These are phyloP conservation scores for Polygonum aviculare DNA, from an alignment of 148 eudicot species.

Conservation along the genomic window DNA sequence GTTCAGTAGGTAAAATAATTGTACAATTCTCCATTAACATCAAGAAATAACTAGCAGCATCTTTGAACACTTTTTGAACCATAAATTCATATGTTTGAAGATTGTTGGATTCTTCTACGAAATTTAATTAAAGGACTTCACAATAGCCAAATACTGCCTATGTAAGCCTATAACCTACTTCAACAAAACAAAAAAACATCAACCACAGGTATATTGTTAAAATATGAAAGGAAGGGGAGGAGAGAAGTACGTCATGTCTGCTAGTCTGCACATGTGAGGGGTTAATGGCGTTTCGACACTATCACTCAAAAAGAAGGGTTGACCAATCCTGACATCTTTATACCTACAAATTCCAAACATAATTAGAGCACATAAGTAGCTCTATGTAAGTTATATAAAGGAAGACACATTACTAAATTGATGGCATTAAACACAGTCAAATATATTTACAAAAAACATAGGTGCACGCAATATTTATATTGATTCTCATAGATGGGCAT, in stretches of 20 bases:
- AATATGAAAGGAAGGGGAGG: background rate
- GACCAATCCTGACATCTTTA: conserved; percentile 53
- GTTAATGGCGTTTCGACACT: conserved; percentile 25
- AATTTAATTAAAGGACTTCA: no score
- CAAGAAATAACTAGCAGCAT: no score
- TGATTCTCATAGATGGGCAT: no score
- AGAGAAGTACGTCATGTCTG: conserved; percentile 55
- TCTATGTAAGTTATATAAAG: background rate
- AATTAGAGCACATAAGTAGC: conserved; percentile 4
- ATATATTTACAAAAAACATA: background rate
- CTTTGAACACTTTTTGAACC: no score
- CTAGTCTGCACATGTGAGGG: conserved; percentile 79
- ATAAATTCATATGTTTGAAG: no score
- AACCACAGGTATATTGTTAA: background rate
- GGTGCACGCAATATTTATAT: background rate
- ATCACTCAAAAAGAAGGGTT: conserved; percentile 38
- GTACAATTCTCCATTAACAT: no score
- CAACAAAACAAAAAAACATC: no score
- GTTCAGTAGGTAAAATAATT: no score
- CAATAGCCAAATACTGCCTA: no score
- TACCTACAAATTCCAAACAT: conserved; percentile 42
- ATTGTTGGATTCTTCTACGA: no score
- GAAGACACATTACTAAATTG: no score
- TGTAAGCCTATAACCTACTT: no score
- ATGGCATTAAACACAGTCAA: background rate